These are phyloP conservation scores for Nicotiana obtusifolia DNA, from an alignment of 257 asterid species.

Conservation along the genomic window DNA sequence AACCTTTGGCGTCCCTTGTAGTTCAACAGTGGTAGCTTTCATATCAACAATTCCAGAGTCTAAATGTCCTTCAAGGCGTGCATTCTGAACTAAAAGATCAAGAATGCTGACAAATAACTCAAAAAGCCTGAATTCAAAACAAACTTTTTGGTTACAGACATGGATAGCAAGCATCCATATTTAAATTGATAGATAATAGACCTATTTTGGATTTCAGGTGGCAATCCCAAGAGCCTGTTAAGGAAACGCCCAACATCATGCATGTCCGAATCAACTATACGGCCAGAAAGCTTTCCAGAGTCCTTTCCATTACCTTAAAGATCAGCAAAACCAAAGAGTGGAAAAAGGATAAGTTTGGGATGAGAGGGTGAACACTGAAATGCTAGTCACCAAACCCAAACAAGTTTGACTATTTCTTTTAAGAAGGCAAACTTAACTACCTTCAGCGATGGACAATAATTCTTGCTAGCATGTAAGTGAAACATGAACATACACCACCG, in stretches of 20 bases:
- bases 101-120: constrained; percentile 85
- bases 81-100: constrained; percentile 67
- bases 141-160: background rate
- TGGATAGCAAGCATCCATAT: background rate
- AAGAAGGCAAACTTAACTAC: background rate
- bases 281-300: constrained; percentile 66
- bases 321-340: constrained; percentile 9
- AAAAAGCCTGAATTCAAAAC: constrained; percentile 66
- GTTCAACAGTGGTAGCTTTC: constrained; percentile 70
- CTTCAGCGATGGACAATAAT: background rate
- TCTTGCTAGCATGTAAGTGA: background rate
- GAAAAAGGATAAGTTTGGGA: background rate
- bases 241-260: constrained; percentile 96
- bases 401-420: background rate
- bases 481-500: constrained; percentile 1
- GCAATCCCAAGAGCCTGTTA: constrained; percentile 89
- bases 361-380: background rate
- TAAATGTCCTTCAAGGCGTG: constrained; percentile 83
- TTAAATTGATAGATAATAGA: constrained; percentile 23
- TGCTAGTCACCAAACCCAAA: background rate
- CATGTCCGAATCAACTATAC: constrained; percentile 89
- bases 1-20: constrained; percentile 86
- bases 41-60: constrained; percentile 95
- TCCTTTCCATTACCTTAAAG: constrained; percentile 74
- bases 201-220: constrained; percentile 94